These are phyloP conservation scores for Aspergillus intermedius DNA, from an alignment of 2,329 filamentous ascomycete species.

Conservation along the genomic window DNA sequence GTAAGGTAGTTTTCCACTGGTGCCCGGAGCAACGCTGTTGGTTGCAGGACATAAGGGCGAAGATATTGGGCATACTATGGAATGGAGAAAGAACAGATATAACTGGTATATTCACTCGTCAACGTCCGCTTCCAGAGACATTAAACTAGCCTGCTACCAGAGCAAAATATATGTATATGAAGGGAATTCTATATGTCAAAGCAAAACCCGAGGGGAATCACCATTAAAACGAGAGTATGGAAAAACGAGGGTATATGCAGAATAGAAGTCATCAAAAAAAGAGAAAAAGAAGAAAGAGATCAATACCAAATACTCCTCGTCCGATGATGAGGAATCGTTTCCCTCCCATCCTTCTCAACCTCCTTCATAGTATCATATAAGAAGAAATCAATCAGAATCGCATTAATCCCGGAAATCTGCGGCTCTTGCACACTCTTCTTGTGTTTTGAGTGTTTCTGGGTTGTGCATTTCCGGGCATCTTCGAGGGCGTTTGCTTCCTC, in stretches of 20 bases:
- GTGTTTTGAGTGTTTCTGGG: conserved; percentile 12
- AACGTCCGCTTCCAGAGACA: background rate
- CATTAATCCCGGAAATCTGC: conserved; percentile 54
- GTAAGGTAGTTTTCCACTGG: too few relatives aligned
- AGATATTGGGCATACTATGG: background rate
- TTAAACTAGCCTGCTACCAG: background rate
- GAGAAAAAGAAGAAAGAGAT: conserved; percentile 6
- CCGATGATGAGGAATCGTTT: conserved; percentile 69
- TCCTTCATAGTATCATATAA: conserved; percentile 93
- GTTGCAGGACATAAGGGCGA: too few relatives aligned
- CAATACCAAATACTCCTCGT: conserved; percentile 94
- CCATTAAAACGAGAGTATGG: background rate
- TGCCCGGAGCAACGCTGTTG: too few relatives aligned
- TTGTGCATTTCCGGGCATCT: conserved; percentile 9
- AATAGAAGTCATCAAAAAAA: background rate
- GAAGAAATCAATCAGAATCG: conserved; percentile 94
- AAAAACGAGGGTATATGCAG: conserved; percentile 1
- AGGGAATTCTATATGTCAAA: background rate
- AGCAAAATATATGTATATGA: background rate
- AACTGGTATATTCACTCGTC: background rate
- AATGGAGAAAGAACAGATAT: background rate
- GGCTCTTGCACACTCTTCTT: conserved; percentile 8
- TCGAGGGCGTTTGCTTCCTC: conserved; percentile 5
- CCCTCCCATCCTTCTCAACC: conserved; percentile 56
- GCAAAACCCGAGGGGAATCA: background rate